Conservation (phyloP, 805 yeast species). For the Suhomyces sp. region DNA sequence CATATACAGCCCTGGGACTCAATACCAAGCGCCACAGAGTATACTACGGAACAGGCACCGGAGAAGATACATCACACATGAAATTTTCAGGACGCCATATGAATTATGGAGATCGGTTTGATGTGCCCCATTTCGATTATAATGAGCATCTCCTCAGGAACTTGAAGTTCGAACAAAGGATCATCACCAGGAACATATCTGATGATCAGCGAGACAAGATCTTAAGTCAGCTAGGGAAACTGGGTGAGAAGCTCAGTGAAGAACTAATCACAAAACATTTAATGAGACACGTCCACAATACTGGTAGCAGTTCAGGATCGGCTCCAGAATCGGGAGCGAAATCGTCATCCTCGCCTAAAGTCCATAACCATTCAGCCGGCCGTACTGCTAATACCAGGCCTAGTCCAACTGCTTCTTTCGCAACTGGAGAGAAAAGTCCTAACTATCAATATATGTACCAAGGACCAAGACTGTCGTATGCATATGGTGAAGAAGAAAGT, state of each 20-base stretch:
- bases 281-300: constrained; percentile 35
- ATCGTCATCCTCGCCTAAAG: neutral
- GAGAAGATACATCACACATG: constrained; percentile 15
- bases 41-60: constrained; percentile 16
- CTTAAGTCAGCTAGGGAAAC: constrained; percentile 31
- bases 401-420: too few species aligned
- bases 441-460: constrained; percentile 35
- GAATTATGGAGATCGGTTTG: constrained; percentile 45
- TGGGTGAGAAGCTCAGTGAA: constrained; percentile 36
- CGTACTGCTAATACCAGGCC: too few species aligned
- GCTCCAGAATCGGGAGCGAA: neutral
- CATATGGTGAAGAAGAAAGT: constrained; percentile 13
- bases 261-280: constrained; percentile 43
- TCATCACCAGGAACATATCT: constrained; percentile 31
- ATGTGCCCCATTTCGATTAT: constrained; percentile 64
- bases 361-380: neutral
- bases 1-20: constrained; percentile 27
- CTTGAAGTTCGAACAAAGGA: constrained; percentile 46
- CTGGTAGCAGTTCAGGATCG: neutral
- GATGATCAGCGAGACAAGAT: constrained; percentile 33
- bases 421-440: too few species aligned
- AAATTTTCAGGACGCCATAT: constrained; percentile 35
- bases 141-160: constrained; percentile 53
- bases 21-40: constrained; percentile 33
- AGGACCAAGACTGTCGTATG: constrained; percentile 22